These are phyloP conservation scores for Otatea glauca DNA, from an alignment of 176 grass and related monocot genomes.

Conservation along the genomic window DNA sequence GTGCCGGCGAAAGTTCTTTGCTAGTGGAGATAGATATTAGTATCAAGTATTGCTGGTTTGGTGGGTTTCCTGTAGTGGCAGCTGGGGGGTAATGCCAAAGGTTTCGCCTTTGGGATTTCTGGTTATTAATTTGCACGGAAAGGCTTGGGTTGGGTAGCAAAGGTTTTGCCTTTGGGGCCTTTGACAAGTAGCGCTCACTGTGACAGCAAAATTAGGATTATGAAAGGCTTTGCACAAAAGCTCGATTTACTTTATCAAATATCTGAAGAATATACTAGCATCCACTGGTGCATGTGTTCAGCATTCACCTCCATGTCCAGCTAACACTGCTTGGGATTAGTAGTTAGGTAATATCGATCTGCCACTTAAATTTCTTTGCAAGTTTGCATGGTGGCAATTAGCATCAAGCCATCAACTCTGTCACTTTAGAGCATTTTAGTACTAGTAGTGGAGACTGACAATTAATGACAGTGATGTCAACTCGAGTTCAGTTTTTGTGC, in stretches of 20 bases:
- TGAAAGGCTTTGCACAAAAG: background rate
- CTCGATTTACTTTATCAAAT: background rate
- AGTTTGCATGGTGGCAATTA: background rate
- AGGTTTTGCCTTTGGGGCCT: background rate
- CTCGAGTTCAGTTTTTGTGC: background rate
- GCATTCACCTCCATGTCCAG: background rate
- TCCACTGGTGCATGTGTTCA: slow-evolving; percentile 9
- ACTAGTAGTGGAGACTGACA: background rate
- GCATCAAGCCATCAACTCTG: background rate
- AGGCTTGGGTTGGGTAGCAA: too few species aligned
- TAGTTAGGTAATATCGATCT: slow-evolving; percentile 2
- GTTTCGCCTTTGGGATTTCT: slow-evolving; percentile 14
- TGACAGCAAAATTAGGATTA: background rate
- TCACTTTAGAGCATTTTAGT: slow-evolving; percentile 12
- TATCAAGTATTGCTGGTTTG: background rate
- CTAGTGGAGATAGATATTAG: background rate
- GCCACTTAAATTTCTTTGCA: background rate
- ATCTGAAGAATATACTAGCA: background rate
- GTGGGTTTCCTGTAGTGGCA: background rate
- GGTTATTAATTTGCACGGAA: too few species aligned
- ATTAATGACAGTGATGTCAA: background rate
- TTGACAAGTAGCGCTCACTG: background rate
- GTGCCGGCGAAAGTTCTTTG: background rate
- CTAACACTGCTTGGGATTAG: slow-evolving; percentile 14
- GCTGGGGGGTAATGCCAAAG: background rate